Conservation (phyloP, 306 rosid genomes). For the Psophocarpus tetragonolobus region DNA sequence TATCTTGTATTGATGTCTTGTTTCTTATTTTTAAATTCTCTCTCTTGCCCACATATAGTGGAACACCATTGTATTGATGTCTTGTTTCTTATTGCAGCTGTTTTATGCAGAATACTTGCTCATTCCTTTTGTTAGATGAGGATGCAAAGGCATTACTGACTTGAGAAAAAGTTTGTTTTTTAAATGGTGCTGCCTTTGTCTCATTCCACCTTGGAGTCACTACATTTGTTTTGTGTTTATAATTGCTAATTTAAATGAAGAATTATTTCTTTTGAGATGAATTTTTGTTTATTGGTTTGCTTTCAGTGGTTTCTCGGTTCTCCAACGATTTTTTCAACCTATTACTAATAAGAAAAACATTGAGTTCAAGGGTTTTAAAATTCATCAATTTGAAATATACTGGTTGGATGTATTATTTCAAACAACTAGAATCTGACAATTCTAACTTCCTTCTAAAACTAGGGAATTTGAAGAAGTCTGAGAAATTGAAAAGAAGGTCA, state of each 20-base stretch:
- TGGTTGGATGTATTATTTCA: too few relatives aligned
- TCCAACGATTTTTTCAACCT: not conserved
- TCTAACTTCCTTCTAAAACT: too few relatives aligned
- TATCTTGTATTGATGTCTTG: conserved; percentile 16
- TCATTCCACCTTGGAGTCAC: not conserved
- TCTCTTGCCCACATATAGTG: not conserved
- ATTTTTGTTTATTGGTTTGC: not conserved
- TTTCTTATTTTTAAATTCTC: conserved; percentile 19
- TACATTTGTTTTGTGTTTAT: conserved; percentile 5
- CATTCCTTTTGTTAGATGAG: conserved; percentile 80
- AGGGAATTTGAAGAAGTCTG: too few relatives aligned
- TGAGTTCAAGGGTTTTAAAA: too few relatives aligned
- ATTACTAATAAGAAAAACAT: not conserved
- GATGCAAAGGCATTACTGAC: conserved; percentile 14
- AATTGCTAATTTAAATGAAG: conserved; percentile 26
- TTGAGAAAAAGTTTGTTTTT: conserved; percentile 10
- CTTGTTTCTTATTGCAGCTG: conserved; percentile 60
- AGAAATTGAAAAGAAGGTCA: too few relatives aligned
- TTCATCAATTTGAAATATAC: too few relatives aligned
- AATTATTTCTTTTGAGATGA: not conserved
- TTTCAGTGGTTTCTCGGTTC: not conserved
- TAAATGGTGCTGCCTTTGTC: not conserved
- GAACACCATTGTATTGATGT: conserved; percentile 1
- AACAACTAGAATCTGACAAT: too few relatives aligned
- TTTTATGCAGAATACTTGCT: conserved; percentile 90